Evolutionary conservation across 2,329 filamentous ascomycete genomes (phyloP).

Genomic region (Dothideomycetes sp.): DNA sequence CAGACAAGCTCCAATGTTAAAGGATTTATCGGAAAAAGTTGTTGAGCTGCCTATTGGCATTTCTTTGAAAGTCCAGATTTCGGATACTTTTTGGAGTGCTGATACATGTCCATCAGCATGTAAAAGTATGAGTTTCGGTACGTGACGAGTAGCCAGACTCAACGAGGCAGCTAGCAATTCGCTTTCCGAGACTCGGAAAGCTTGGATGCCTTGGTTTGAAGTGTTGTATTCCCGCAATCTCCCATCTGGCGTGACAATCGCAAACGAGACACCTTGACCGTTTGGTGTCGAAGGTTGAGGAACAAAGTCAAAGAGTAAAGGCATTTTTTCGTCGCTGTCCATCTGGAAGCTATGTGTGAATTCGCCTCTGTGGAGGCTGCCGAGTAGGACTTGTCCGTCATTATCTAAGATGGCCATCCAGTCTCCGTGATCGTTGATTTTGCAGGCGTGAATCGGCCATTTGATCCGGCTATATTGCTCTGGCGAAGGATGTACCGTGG

Average conservation of each 20-base stretch:
- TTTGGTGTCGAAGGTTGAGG: conserved; percentile 26
- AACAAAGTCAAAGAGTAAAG: conserved; percentile 57
- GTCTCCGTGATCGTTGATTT: conserved; percentile 54
- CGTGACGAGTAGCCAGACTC: conserved; percentile 3
- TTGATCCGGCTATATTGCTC: conserved; percentile 17
- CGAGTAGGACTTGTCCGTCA: conserved; percentile 50
- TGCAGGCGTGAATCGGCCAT: conserved; percentile 43
- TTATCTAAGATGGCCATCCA: conserved; percentile 59
- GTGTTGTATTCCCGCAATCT: conserved; percentile 50
- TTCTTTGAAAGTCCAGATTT: conserved; percentile 7
- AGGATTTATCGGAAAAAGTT: not conserved
- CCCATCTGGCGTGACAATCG: conserved; percentile 58
- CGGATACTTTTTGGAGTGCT: conserved; percentile 6
- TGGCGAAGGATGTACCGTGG: conserved; percentile 15
- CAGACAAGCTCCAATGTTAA: not conserved
- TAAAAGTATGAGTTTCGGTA: conserved; percentile 5
- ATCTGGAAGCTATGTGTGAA: conserved; percentile 50
- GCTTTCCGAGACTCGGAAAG: conserved; percentile 18
- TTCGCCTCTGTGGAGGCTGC: conserved; percentile 49
- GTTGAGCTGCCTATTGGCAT: not conserved
- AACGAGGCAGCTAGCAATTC: conserved; percentile 9
- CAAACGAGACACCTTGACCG: conserved; percentile 32
- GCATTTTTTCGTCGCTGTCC: conserved; percentile 49
- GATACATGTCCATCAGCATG: conserved; percentile 5
- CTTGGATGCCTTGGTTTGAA: conserved; percentile 25